These are phyloP conservation scores for Trypethelium eluteriae DNA, from an alignment of 495 filamentous ascomycete species.

Conservation along the genomic window DNA sequence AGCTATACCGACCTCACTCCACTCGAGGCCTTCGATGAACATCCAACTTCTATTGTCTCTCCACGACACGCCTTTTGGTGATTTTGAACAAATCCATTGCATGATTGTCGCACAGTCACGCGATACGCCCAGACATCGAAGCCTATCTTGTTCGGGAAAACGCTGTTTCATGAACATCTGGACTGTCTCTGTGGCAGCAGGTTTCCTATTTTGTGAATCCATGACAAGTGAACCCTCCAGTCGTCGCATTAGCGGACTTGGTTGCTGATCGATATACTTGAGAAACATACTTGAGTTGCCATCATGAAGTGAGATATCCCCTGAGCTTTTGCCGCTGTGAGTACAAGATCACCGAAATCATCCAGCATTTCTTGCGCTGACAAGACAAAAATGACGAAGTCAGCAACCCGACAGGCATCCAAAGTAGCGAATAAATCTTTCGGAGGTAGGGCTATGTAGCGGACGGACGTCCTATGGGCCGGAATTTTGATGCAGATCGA, in stretches of 20 bases:
- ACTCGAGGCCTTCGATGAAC: slow-evolving; percentile 73
- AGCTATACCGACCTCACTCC: slow-evolving; percentile 43
- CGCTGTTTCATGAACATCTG: slow-evolving; percentile 89
- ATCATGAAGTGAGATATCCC: slow-evolving; percentile 10
- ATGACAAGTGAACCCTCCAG: slow-evolving; percentile 55
- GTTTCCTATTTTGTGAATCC: slow-evolving; percentile 66
- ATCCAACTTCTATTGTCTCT: slow-evolving; percentile 92
- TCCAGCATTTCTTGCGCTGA: slow-evolving; percentile 78
- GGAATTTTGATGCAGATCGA: slow-evolving; percentile 63
- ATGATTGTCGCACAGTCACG: slow-evolving; percentile 87
- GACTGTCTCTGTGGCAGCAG: slow-evolving; percentile 67
- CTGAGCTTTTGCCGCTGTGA: background rate
- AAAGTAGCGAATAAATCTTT: slow-evolving; percentile 65
- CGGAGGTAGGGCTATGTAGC: slow-evolving; percentile 59
- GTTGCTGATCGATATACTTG: background rate
- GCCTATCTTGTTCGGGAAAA: slow-evolving; percentile 79
- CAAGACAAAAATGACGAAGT: slow-evolving; percentile 79
- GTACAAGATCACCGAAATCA: slow-evolving; percentile 55
- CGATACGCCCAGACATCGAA: slow-evolving; percentile 73
- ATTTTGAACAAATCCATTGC: slow-evolving; percentile 78
- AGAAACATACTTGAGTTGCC: slow-evolving; percentile 15
- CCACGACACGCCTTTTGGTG: slow-evolving; percentile 87
- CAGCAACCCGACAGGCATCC: slow-evolving; percentile 80
- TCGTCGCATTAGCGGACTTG: background rate
- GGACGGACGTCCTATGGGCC: slow-evolving; percentile 83